Conservation (phyloP, 1,284 basidiomycete species). For the Xerocomus nothofagi region DNA sequence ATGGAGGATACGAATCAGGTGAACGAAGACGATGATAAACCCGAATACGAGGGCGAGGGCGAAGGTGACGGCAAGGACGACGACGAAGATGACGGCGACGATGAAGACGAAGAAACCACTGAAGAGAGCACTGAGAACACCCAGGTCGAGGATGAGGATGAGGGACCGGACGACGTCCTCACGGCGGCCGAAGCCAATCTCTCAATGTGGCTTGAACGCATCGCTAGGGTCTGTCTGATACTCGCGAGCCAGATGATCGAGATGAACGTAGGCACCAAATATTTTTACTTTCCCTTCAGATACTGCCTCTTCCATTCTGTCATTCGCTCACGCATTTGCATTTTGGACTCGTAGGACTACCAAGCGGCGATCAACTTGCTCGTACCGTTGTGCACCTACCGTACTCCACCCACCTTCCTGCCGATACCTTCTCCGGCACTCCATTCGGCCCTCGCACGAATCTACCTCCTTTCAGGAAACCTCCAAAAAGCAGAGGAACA, state of each 20-base stretch:
- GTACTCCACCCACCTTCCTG: conserved; percentile 7
- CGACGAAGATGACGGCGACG: background rate
- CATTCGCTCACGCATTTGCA: background rate
- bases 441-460: conserved; percentile 65
- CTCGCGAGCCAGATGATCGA: conserved; percentile 74
- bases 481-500: conserved; percentile 54
- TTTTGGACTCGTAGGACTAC: conserved; percentile 54
- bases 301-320: background rate
- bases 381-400: conserved; percentile 57
- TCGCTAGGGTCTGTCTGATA: conserved; percentile 65
- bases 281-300: background rate
- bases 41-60: background rate
- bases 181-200: conserved; percentile 41
- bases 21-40: background rate
- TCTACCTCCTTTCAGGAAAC: conserved; percentile 72
- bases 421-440: conserved; percentile 48
- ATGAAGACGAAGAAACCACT: background rate
- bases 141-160: background rate
- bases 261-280: conserved; percentile 53
- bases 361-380: conserved; percentile 63
- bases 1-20: background rate
- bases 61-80: background rate
- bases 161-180: conserved; percentile 20
- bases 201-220: conserved; percentile 79
- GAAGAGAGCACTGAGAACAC: background rate